Evolutionary conservation across 805 yeast genomes (phyloP), one percentile per base, ranked within the genome.

Genomic region (Ogataea ramenticola): DNA sequence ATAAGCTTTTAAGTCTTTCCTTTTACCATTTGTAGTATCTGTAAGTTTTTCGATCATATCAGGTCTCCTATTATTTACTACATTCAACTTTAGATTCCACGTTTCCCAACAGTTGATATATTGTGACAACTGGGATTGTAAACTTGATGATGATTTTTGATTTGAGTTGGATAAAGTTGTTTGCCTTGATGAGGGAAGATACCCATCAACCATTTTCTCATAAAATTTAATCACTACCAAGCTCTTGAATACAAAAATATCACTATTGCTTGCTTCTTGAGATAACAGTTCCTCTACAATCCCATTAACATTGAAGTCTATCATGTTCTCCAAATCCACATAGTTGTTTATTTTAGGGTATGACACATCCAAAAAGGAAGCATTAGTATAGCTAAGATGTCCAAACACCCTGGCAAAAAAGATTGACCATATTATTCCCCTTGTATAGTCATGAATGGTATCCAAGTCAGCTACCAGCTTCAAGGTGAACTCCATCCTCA

Each of bases 341-440:
- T 68, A 56, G 27, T 48, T 38, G 11, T 67, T 71, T 3, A 60
- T 65, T 51, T 68, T 65, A 0, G 85, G 81, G 51, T 82, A 84
- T 4, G 86, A 71, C 3, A 82, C 67, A 16, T 74, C 80, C 10
- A 75, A 59, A 42, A 79, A 77, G 48, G 79, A 81, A n/a, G 65
- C 61, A 4, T 76, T 71, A 15, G 65, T 59, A 2, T 90, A 88
- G 1, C 64, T 59, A 16, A 82, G 66, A 1, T 80, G 71, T 0
- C 90, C 91, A 55, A 86, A 78, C 24, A 82, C 64, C 37, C 95
- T 64, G 44, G 79, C 76, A 58, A 85, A 85, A 57, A 85, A 75
- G 17, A 85, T 77, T 2, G 86, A 67, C 67, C 86, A 79, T 43
- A 86, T 58, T 24, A 82, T 61, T 1, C 84, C 86, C 69, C 68